Conservation (phyloP, 2,329 filamentous ascomycete genomes). For the Ascochyta lentis region DNA sequence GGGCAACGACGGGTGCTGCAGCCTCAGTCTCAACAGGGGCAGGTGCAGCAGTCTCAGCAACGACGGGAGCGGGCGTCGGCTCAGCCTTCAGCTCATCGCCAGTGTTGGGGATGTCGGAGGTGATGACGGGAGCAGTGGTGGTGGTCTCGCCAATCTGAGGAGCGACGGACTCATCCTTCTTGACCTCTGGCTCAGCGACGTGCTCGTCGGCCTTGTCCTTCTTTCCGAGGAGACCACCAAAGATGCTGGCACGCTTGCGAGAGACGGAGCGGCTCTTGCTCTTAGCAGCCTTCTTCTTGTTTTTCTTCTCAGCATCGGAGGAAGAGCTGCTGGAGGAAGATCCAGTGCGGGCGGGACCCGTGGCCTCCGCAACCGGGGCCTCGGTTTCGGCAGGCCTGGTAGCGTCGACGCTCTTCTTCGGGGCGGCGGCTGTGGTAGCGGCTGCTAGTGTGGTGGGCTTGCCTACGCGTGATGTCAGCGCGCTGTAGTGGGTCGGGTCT, state of each 20-base stretch:
- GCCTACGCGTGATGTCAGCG: conserved; percentile 49
- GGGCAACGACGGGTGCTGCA: conserved; percentile 17
- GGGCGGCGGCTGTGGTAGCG: conserved; percentile 47
- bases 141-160: conserved; percentile 41
- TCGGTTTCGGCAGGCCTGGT: conserved; percentile 48
- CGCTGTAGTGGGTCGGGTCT: conserved; percentile 40
- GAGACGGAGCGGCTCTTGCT: conserved; percentile 68
- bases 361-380: conserved; percentile 28
- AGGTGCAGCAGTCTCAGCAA: conserved; percentile 49
- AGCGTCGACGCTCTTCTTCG: conserved; percentile 58
- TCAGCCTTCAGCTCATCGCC: conserved; percentile 55
- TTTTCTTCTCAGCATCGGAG: conserved; percentile 56
- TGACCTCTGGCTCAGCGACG: conserved; percentile 50
- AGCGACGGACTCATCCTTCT: conserved; percentile 48
- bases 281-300: conserved; percentile 54
- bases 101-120: conserved; percentile 35
- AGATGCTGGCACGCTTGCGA: conserved; percentile 65
- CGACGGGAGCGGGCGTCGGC: conserved; percentile 44
- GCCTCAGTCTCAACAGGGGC: conserved; percentile 49
- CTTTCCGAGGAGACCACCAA: conserved; percentile 65
- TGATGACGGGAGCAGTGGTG: conserved; percentile 46
- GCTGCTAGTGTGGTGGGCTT: conserved; percentile 52
- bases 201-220: conserved; percentile 59
- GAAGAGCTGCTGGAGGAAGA: conserved; percentile 51
- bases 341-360: conserved; percentile 45